These are phyloP conservation scores for Calonectria fujianensis DNA, from an alignment of 2,329 filamentous ascomycete genomes.

Conservation along the genomic window DNA sequence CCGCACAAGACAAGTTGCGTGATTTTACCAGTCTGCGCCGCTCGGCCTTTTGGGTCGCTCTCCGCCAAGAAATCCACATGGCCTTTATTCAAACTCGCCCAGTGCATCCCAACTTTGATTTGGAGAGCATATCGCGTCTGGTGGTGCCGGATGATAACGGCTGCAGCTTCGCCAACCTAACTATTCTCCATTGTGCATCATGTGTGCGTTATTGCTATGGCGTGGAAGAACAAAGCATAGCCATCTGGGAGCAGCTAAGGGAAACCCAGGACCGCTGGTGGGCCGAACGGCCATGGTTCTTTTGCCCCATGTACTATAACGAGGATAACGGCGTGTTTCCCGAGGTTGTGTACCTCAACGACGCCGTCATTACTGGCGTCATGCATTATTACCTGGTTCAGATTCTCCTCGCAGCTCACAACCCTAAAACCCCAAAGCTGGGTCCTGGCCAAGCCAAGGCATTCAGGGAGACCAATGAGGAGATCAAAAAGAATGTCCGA, in stretches of 20 bases:
- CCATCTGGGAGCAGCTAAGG: slow-evolving; percentile 48
- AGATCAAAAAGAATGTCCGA: slow-evolving; percentile 55
- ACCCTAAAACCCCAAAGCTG: slow-evolving; percentile 53
- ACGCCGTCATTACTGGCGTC: slow-evolving; percentile 55
- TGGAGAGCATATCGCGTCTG: slow-evolving; percentile 49
- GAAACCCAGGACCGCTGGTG: slow-evolving; percentile 55
- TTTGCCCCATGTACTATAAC: slow-evolving; percentile 53
- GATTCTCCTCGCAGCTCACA: slow-evolving; percentile 55
- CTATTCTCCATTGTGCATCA: slow-evolving; percentile 54
- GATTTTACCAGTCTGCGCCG: slow-evolving; percentile 55
- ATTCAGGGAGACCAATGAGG: slow-evolving; percentile 52
- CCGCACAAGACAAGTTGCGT: slow-evolving; percentile 54
- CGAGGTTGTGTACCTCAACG: slow-evolving; percentile 53
- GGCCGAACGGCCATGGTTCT: slow-evolving; percentile 55
- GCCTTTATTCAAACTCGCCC: slow-evolving; percentile 56
- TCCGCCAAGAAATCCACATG: slow-evolving; percentile 57
- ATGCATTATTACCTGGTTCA: slow-evolving; percentile 55
- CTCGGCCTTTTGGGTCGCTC: slow-evolving; percentile 56
- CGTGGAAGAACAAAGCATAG: slow-evolving; percentile 51
- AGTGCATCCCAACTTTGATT: slow-evolving; percentile 53
- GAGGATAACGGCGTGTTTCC: slow-evolving; percentile 45
- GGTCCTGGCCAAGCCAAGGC: slow-evolving; percentile 53
- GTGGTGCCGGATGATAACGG: slow-evolving; percentile 51
- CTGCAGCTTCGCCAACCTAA: slow-evolving; percentile 54
- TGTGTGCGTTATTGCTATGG: slow-evolving; percentile 57